Conservation (phyloP, 495 filamentous ascomycete species). For the Daldinia vernicosa region DNA sequence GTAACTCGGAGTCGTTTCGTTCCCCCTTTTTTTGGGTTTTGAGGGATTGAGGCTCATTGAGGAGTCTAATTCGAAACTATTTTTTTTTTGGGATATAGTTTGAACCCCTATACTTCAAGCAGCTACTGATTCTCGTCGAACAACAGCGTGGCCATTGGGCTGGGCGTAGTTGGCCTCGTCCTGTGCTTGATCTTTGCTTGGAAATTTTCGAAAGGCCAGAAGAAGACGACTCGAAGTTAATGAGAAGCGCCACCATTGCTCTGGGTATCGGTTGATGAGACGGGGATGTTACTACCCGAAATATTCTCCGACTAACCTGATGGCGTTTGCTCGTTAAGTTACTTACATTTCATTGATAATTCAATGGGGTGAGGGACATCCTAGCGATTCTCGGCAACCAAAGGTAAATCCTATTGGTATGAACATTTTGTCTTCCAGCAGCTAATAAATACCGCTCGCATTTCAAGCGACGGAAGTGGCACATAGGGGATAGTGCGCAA, state of each 20-base stretch:
- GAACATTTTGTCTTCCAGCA: conserved; percentile 6
- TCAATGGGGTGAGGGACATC: conserved; percentile 4
- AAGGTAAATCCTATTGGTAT: conserved; percentile 7
- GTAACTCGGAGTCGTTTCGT: conserved; percentile 9
- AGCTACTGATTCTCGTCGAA: conserved; percentile 15
- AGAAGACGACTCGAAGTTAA: conserved; percentile 7
- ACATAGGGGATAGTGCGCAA: conserved; percentile 4
- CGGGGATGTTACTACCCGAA: background rate
- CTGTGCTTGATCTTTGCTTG: conserved; percentile 40
- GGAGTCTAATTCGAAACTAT: background rate
- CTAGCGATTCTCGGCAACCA: background rate
- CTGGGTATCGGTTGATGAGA: background rate
- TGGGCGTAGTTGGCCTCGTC: conserved; percentile 40
- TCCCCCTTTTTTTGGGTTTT: background rate
- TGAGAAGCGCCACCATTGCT: background rate
- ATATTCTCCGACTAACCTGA: background rate
- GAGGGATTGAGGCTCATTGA: background rate
- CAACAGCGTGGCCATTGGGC: conserved; percentile 36
- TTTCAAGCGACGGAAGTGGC: conserved; percentile 3
- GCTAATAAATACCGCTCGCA: background rate
- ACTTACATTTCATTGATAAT: conserved; percentile 6
- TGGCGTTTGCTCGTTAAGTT: background rate
- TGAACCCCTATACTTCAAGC: background rate
- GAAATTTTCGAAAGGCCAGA: conserved; percentile 40
- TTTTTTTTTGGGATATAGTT: background rate